A percentile compares a stretch with the other conserved stretches of the same genome.
These are phyloP conservation scores for Russula griseocarnosa DNA, from an alignment of 768 basidiomycete species.

Conservation along the genomic window DNA sequence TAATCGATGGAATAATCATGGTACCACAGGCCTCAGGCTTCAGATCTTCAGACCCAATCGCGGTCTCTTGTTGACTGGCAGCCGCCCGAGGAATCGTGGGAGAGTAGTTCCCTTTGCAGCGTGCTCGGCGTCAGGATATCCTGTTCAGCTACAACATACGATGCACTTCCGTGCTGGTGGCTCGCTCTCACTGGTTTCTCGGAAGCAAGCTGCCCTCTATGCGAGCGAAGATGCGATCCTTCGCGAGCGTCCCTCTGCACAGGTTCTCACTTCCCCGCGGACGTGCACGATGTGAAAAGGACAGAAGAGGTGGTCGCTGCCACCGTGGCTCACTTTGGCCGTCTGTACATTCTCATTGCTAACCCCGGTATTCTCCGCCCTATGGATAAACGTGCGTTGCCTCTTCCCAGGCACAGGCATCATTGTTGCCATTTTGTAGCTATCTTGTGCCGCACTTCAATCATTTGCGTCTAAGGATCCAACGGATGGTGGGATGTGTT, in stretches of 20 bases:
- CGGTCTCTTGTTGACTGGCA: too few relatives aligned
- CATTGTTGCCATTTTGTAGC: background rate
- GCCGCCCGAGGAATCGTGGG: too few relatives aligned
- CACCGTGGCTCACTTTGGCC: constrained; percentile 7
- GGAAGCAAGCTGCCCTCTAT: constrained; percentile 12
- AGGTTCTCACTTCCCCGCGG: constrained; percentile 12
- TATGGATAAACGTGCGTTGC: constrained; percentile 1
- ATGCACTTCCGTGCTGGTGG: too few relatives aligned
- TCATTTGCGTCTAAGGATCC: constrained; percentile 14
- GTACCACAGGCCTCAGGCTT: too few relatives aligned
- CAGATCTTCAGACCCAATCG: too few relatives aligned
- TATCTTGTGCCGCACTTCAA: background rate
- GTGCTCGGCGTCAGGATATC: too few relatives aligned
- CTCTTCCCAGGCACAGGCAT: background rate
- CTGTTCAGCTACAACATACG: too few relatives aligned
- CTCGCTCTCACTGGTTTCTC: too few relatives aligned
- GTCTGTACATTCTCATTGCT: constrained; percentile 21
- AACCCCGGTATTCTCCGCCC: constrained; percentile 3
- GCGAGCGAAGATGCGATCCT: constrained; percentile 7
- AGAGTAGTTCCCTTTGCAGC: too few relatives aligned
- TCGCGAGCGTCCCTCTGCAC: background rate
- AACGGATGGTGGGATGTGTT: constrained; percentile 18
- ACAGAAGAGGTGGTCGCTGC: constrained; percentile 5
- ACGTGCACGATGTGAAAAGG: constrained; percentile 12
- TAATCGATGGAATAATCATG: too few relatives aligned